These are phyloP conservation scores for Bolboschoenus planiculmis DNA, from an alignment of 176 grass and related monocot genomes.

Conservation along the genomic window DNA sequence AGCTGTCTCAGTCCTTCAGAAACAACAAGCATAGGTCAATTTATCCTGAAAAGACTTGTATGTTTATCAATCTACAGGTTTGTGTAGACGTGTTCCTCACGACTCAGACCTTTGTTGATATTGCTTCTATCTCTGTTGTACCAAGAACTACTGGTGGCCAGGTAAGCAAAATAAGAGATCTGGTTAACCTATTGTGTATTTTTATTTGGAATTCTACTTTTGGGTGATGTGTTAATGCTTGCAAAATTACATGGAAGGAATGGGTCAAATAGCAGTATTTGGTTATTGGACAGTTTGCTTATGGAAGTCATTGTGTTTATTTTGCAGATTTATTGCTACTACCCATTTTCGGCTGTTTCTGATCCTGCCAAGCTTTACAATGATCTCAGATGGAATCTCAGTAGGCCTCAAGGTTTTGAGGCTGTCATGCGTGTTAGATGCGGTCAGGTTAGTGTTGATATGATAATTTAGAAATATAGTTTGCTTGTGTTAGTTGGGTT, in stretches of 20 bases:
- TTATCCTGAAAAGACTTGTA: not conserved
- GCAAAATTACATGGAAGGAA: not conserved
- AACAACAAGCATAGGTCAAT: not conserved
- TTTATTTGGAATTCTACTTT: not conserved
- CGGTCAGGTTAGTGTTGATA: slow-evolving; percentile 50
- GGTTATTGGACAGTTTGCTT: not conserved
- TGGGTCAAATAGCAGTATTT: not conserved
- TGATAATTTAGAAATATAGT: slow-evolving; percentile 2
- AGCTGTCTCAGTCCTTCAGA: not conserved
- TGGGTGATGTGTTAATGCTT: not conserved
- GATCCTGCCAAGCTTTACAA: slow-evolving; percentile 86
- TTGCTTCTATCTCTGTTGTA: slow-evolving; percentile 77
- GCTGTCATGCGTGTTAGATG: slow-evolving; percentile 91
- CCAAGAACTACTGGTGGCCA: slow-evolving; percentile 71
- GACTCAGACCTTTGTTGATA: slow-evolving; percentile 71
- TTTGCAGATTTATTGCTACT: slow-evolving; percentile 85
- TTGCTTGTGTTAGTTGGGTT: not conserved
- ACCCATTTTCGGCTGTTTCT: slow-evolving; percentile 80
- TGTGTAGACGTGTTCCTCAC: slow-evolving; percentile 80
- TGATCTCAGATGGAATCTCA: slow-evolving; percentile 93
- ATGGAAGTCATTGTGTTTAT: not conserved
- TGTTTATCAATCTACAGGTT: slow-evolving; percentile 48
- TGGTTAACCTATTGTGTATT: not conserved
- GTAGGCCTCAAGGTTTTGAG: slow-evolving; percentile 84
- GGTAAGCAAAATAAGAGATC: slow-evolving; percentile 34